These are phyloP conservation scores for Paxillus rubicundulus DNA, from an alignment of 768 basidiomycete species.

Conservation along the genomic window DNA sequence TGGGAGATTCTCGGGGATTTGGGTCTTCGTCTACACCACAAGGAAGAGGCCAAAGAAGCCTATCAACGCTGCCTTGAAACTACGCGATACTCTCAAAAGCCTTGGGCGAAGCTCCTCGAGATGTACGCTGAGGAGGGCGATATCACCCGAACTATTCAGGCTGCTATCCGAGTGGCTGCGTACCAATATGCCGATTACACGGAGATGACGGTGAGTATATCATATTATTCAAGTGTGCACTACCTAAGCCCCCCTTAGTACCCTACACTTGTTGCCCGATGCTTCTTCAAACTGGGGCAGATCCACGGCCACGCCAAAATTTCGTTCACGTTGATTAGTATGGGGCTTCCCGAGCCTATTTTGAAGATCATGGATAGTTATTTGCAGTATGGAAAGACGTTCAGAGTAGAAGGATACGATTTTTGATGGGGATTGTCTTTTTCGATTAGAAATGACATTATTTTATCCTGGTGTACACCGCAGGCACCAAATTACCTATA, in stretches of 20 bases:
- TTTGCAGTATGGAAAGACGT: conserved; percentile 80
- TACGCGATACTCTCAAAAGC: conserved; percentile 83
- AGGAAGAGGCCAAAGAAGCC: conserved; percentile 98
- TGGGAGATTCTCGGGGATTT: conserved; percentile 99
- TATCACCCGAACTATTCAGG: conserved; percentile 85
- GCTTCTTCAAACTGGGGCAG: conserved; percentile 91
- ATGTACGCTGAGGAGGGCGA: conserved; percentile 98
- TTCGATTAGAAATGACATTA: conserved; percentile 1
- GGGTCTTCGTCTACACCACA: conserved; percentile 90
- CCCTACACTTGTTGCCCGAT: conserved; percentile 85
- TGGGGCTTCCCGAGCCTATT: conserved; percentile 89
- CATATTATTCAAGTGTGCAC: background rate
- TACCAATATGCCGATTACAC: conserved; percentile 90
- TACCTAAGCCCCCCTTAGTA: conserved; percentile 48
- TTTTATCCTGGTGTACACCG: background rate
- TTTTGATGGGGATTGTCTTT: conserved; percentile 43
- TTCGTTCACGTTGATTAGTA: conserved; percentile 86
- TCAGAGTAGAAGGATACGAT: conserved; percentile 86
- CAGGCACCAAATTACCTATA: too few species aligned
- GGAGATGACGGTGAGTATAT: conserved; percentile 75
- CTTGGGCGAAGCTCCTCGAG: conserved; percentile 92
- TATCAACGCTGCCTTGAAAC: conserved; percentile 92
- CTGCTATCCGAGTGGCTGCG: conserved; percentile 87
- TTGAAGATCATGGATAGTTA: conserved; percentile 93
- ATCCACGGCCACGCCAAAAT: conserved; percentile 94